Percentiles rank a stretch among this genome's conserved stretches.
phyloP scores from a whole-genome alignment of 2,329 filamentous ascomycete species.

The Cordyceps fumosorosea region DNA sequence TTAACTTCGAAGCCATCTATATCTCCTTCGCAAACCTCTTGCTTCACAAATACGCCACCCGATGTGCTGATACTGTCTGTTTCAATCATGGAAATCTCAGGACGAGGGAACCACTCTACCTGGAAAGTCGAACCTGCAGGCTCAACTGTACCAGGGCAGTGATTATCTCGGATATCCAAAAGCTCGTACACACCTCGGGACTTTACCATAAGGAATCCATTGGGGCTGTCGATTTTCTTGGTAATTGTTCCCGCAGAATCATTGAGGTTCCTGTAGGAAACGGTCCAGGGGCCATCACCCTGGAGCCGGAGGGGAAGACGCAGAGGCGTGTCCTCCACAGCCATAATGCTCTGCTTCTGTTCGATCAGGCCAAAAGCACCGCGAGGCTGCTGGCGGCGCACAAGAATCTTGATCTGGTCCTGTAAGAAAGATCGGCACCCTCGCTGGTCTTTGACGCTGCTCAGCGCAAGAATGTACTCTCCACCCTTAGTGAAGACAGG shows the following conservation, averaged over 20 bases:
- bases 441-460: slow-evolving; percentile 77
- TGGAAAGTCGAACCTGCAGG: slow-evolving; percentile 66
- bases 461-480: slow-evolving; percentile 81
- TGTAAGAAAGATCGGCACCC: slow-evolving; percentile 82
- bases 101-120: slow-evolving; percentile 79
- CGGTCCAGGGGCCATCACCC: slow-evolving; percentile 76
- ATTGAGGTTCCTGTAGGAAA: slow-evolving; percentile 67
- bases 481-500: slow-evolving; percentile 70
- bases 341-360: slow-evolving; percentile 65
- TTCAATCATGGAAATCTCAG: slow-evolving; percentile 60
- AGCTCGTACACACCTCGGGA: slow-evolving; percentile 74
- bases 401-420: slow-evolving; percentile 77
- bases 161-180: slow-evolving; percentile 65
- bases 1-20: slow-evolving; percentile 81
- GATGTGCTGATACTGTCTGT: slow-evolving; percentile 53
- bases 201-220: slow-evolving; percentile 62
- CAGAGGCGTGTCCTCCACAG: slow-evolving; percentile 68
- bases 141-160: slow-evolving; percentile 78
- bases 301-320: slow-evolving; percentile 77
- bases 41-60: slow-evolving; percentile 58
- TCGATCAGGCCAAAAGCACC: slow-evolving; percentile 82
- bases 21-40: slow-evolving; percentile 88
- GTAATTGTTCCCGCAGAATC: slow-evolving; percentile 39
- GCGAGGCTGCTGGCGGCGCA: slow-evolving; percentile 81
- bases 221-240: slow-evolving; percentile 47